Conservation (phyloP, 345 rosid genomes). For the Abelmoschus esculentus region DNA sequence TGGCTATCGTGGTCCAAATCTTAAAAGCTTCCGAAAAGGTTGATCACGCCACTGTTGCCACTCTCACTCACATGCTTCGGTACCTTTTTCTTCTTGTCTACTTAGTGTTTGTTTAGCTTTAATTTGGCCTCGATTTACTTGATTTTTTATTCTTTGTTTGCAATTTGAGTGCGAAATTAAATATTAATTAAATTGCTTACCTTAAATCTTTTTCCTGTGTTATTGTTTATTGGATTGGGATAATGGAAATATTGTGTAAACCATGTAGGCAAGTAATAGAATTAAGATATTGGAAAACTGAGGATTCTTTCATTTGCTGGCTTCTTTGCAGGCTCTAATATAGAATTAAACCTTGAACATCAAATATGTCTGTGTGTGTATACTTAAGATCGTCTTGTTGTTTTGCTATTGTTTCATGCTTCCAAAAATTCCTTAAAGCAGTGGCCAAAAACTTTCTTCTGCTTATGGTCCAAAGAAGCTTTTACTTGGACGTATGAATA, state of each 20-base stretch:
- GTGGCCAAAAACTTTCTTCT: background rate
- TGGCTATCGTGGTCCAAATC: background rate
- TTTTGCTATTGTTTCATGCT: background rate
- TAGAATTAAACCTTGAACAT: too few relatives aligned
- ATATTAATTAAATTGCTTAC: background rate
- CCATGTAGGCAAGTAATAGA: background rate
- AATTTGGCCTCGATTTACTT: background rate
- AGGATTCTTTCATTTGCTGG: too few relatives aligned
- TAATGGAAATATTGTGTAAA: background rate
- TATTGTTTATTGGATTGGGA: background rate
- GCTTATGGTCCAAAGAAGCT: background rate
- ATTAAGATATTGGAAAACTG: background rate
- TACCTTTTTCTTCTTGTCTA: background rate
- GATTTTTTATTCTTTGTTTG: background rate
- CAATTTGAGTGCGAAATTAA: too few relatives aligned
- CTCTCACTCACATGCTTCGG: background rate
- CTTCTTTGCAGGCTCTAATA: too few relatives aligned
- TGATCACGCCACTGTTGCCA: background rate
- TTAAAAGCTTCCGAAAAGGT: background rate
- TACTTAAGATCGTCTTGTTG: background rate
- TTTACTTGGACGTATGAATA: background rate
- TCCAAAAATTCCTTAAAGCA: too few relatives aligned
- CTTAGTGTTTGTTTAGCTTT: background rate
- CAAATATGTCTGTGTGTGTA: too few relatives aligned
- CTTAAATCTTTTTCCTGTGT: too few relatives aligned